These are phyloP conservation scores for Claviceps humidiphila DNA, from an alignment of 2,329 filamentous ascomycete genomes.

Conservation along the genomic window DNA sequence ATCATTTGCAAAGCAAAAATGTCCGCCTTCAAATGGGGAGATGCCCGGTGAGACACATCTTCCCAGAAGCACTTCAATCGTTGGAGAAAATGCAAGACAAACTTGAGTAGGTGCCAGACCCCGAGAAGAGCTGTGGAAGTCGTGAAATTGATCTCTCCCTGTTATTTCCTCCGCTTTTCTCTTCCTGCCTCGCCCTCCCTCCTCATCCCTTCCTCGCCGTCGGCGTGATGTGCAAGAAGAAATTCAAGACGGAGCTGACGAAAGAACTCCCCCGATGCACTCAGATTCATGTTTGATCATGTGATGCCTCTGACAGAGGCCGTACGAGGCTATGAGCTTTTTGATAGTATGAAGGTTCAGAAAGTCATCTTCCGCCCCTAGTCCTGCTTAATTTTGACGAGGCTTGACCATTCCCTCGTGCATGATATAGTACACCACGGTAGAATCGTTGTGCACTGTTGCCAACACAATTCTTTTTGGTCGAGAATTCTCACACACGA, in stretches of 20 bases:
- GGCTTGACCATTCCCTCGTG: slow-evolving; percentile 83
- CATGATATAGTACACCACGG: slow-evolving; percentile 71
- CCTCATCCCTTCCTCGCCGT: not conserved
- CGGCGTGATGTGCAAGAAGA: not conserved
- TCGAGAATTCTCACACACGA: slow-evolving; percentile 31
- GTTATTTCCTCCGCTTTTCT: not conserved
- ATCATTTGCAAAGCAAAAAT: slow-evolving; percentile 43
- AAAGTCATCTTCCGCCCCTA: slow-evolving; percentile 56
- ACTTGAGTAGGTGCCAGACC: slow-evolving; percentile 39
- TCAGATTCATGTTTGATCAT: slow-evolving; percentile 64
- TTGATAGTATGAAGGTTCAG: slow-evolving; percentile 59
- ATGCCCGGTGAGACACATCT: slow-evolving; percentile 61
- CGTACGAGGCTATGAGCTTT: slow-evolving; percentile 55
- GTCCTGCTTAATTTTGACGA: slow-evolving; percentile 52
- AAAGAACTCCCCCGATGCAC: not conserved
- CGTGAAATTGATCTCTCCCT: not conserved
- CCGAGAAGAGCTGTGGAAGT: not conserved
- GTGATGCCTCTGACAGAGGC: slow-evolving; percentile 58
- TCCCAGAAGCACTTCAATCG: slow-evolving; percentile 49
- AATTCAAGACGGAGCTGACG: not conserved
- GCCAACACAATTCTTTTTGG: slow-evolving; percentile 62
- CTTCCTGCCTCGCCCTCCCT: too few species aligned
- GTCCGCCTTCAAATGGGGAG: slow-evolving; percentile 62
- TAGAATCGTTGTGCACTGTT: slow-evolving; percentile 67
- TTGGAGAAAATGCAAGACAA: slow-evolving; percentile 54